Evolutionary conservation across 148 eudicot genomes (phyloP).

Genomic region (Diospyros kaki): DNA sequence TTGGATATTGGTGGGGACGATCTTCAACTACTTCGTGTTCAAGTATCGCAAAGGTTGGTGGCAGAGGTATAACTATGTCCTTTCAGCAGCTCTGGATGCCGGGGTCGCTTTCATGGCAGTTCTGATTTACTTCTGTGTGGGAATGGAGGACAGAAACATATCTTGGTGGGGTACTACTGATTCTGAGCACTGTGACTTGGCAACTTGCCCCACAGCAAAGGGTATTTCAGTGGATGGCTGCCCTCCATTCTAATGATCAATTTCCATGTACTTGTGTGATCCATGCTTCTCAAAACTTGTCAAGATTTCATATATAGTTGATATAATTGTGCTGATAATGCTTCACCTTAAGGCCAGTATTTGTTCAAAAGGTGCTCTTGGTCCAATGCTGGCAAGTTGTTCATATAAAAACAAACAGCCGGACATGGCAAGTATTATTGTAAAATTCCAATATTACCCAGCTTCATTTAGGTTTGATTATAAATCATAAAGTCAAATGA

Average conservation of each 20-base stretch:
- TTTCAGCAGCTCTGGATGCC: slow-evolving; percentile 50
- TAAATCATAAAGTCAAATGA: too few relatives aligned
- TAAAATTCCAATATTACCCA: too few relatives aligned
- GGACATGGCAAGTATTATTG: too few relatives aligned
- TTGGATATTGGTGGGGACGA: slow-evolving; percentile 36
- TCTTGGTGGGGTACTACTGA: slow-evolving; percentile 40
- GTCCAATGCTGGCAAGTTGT: too few relatives aligned
- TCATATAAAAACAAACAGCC: too few relatives aligned
- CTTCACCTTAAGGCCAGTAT: too few relatives aligned
- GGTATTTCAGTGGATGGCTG: slow-evolving; percentile 29
- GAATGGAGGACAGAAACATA: slow-evolving; percentile 23
- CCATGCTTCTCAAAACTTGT: too few relatives aligned
- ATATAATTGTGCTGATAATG: too few relatives aligned
- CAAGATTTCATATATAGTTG: too few relatives aligned
- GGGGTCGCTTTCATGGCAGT: slow-evolving; percentile 54
- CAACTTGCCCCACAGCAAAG: slow-evolving; percentile 43
- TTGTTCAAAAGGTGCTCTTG: too few relatives aligned
- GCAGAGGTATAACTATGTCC: slow-evolving; percentile 45
- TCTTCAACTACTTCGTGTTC: slow-evolving; percentile 31
- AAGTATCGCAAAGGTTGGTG: slow-evolving; percentile 45
- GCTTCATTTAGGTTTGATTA: too few relatives aligned
- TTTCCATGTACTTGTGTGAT: too few relatives aligned
- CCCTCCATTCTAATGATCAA: slow-evolving; percentile 20
- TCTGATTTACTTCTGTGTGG: slow-evolving; percentile 26
- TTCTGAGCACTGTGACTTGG: slow-evolving; percentile 39